A percentile compares a stretch with the other conserved stretches of the same genome.
Evolutionary conservation across 1,284 basidiomycete species (phyloP).

Genomic region (Sporisorium iseilematis-ciliati): DNA sequence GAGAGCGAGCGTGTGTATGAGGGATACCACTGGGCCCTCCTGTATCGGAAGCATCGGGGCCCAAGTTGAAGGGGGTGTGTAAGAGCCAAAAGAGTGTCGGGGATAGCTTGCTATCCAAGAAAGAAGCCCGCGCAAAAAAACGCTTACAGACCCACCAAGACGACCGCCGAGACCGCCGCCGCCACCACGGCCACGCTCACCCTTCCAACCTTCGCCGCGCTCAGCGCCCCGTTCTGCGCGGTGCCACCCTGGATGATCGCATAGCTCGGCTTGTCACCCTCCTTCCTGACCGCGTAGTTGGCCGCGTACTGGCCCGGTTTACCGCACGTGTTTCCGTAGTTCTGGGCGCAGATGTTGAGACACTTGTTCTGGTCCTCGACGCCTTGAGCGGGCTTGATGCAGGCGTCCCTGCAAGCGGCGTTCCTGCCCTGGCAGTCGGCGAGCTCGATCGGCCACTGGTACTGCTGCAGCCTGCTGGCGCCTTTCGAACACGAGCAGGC

Average conservation of each 20-base stretch:
- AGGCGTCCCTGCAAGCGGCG: conserved; percentile 55
- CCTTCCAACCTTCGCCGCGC: conserved; percentile 11
- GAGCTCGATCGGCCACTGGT: conserved; percentile 66
- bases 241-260: conserved; percentile 54
- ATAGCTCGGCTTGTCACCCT: conserved; percentile 57
- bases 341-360: conserved; percentile 46
- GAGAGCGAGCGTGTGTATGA: background rate
- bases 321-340: conserved; percentile 59
- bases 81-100: background rate
- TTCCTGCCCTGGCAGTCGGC: conserved; percentile 62
- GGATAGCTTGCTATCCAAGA: no score
- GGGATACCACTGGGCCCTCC: conserved; percentile 2
- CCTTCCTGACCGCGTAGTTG: conserved; percentile 59
- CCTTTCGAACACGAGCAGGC: conserved; percentile 62
- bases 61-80: background rate
- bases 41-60: background rate
- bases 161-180: conserved; percentile 13
- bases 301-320: conserved; percentile 62
- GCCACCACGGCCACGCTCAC: conserved; percentile 15
- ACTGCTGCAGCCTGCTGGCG: conserved; percentile 56
- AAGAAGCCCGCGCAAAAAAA: no score
- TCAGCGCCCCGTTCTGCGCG: conserved; percentile 34
- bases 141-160: conserved; percentile 18
- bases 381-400: conserved; percentile 51
- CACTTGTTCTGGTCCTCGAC: conserved; percentile 51